These are phyloP conservation scores for Cruciata laevipes DNA, from an alignment of 257 asterid species.

Conservation along the genomic window DNA sequence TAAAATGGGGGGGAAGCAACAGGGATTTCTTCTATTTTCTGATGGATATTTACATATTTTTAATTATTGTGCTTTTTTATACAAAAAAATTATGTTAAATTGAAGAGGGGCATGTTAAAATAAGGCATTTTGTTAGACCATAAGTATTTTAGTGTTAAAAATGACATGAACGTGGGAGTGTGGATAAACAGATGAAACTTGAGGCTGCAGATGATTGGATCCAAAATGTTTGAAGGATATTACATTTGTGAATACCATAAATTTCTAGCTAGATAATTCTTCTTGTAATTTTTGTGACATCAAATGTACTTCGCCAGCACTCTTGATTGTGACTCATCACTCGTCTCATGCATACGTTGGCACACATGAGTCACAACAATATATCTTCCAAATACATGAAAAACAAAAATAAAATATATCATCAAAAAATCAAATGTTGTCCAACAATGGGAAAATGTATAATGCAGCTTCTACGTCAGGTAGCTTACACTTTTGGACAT, in stretches of 20 bases:
- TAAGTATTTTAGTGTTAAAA: not conserved
- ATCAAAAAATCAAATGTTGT: too few species aligned
- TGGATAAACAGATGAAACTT: constrained; percentile 10
- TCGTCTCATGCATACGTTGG: not conserved
- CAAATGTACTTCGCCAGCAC: not conserved
- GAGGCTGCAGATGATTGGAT: constrained; percentile 6
- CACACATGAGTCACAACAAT: not conserved
- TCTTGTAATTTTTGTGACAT: not conserved
- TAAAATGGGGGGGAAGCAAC: constrained; percentile 12
- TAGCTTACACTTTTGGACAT: too few species aligned
- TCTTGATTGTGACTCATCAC: not conserved
- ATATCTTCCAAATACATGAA: too few species aligned
- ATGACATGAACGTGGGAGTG: not conserved
- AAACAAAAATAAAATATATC: too few species aligned
- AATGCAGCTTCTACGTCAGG: too few species aligned
- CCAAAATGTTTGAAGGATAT: not conserved
- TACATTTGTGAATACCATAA: constrained; percentile 12
- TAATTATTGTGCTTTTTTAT: too few species aligned
- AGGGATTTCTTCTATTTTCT: constrained; percentile 6
- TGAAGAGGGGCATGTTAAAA: too few species aligned
- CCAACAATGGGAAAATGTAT: too few species aligned
- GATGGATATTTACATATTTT: not conserved
- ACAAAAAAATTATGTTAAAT: too few species aligned
- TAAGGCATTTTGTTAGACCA: too few species aligned
- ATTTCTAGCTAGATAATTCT: constrained; percentile 5